Conservation (phyloP, 805 yeast species). For the Lachancea kluyveri region DNA sequence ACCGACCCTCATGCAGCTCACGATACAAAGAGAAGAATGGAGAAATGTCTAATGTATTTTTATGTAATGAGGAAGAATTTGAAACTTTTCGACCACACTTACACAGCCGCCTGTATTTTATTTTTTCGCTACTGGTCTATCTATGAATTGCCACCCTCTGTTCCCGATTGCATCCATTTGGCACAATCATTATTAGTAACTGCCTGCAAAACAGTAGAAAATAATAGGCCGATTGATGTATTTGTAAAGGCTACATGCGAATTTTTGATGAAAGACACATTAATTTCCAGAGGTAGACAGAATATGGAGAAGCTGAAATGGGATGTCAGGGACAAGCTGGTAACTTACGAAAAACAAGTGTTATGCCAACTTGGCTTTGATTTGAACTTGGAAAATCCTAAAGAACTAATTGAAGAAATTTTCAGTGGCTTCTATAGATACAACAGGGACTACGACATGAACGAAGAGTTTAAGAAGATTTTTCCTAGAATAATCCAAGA, state of each 20-base stretch:
- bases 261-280: slow-evolving; percentile 18
- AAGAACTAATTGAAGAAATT: slow-evolving; percentile 30
- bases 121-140: slow-evolving; percentile 31
- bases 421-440: slow-evolving; percentile 29
- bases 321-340: slow-evolving; percentile 31
- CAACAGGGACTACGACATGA: slow-evolving; percentile 25
- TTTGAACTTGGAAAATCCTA: slow-evolving; percentile 29
- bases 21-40: slow-evolving; percentile 28
- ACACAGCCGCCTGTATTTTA: slow-evolving; percentile 30
- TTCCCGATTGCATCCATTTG: slow-evolving; percentile 27
- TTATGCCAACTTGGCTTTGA: slow-evolving; percentile 31
- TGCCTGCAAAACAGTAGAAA: slow-evolving; percentile 32
- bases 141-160: slow-evolving; percentile 24
- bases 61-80: slow-evolving; percentile 30
- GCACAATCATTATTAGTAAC: slow-evolving; percentile 32
- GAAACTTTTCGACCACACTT: slow-evolving; percentile 31
- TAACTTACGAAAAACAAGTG: slow-evolving; percentile 27
- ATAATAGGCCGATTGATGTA: slow-evolving; percentile 31
- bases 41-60: slow-evolving; percentile 30
- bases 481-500: slow-evolving; percentile 31
- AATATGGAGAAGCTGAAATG: slow-evolving; percentile 32
- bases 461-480: slow-evolving; percentile 21
- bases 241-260: slow-evolving; percentile 30
- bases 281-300: slow-evolving; percentile 14
- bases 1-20: slow-evolving; percentile 14